Evolutionary conservation across 2,329 filamentous ascomycete genomes (phyloP).

Genomic region (Fusarium annulatum): DNA sequence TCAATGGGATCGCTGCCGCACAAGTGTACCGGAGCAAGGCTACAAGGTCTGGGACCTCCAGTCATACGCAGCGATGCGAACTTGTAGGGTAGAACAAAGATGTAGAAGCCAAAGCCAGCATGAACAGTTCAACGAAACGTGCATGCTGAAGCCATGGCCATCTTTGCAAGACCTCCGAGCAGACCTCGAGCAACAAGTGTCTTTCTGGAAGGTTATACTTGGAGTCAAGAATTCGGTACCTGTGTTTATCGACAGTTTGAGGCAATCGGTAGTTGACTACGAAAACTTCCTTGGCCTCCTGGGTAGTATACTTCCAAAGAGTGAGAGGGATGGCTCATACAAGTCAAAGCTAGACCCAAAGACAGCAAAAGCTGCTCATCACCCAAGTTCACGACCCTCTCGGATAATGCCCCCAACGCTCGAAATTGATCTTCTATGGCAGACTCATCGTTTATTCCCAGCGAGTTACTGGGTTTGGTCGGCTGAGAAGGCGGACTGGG

Average conservation of each 20-base stretch:
- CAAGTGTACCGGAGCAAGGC: not conserved
- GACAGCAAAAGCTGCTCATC: rapidly evolving
- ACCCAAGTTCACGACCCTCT: not conserved
- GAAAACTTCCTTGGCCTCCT: not conserved
- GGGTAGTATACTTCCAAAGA: not conserved
- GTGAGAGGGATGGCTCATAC: not conserved
- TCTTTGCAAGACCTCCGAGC: not conserved
- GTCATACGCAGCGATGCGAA: not conserved
- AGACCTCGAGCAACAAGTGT: not conserved
- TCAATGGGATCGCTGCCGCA: not conserved
- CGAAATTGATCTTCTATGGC: constrained; percentile 5
- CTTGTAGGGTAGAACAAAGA: not conserved
- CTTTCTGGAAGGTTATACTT: not conserved
- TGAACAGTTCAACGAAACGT: not conserved
- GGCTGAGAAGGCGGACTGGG: not conserved
- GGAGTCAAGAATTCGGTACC: rapidly evolving
- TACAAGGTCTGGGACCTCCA: not conserved
- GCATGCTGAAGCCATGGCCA: not conserved
- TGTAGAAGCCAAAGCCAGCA: not conserved
- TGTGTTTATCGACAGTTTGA: rapidly evolving
- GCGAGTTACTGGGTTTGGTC: not conserved
- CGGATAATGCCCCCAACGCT: not conserved
- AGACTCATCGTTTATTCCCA: not conserved
- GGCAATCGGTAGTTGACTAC: not conserved
- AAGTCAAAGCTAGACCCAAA: not conserved